phyloP scores from a whole-genome alignment of 805 yeast genomes.

The Nakazawaea wyomingensis region DNA sequence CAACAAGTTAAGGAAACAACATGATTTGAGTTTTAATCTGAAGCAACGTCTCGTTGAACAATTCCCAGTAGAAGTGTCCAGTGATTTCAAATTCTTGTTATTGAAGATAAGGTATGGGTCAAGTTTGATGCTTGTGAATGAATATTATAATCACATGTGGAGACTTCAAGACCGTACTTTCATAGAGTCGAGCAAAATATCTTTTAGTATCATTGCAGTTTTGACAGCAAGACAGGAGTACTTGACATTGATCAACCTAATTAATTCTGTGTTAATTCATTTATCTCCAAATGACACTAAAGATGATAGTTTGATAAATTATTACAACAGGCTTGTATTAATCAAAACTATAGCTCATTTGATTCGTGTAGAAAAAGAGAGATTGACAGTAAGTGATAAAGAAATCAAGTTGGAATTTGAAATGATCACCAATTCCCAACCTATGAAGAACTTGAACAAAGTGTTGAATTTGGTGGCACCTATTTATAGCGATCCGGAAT shows the following conservation, averaged over 20 bases:
- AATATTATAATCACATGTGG: slow-evolving; percentile 37
- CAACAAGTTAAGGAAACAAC: slow-evolving; percentile 12
- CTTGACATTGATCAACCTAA: slow-evolving; percentile 21
- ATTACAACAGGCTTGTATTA: slow-evolving; percentile 1
- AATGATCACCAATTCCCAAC: neutral
- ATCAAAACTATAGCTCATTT: neutral
- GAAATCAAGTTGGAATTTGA: neutral
- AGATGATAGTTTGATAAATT: neutral
- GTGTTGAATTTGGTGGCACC: slow-evolving; percentile 16
- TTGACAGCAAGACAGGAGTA: slow-evolving; percentile 24
- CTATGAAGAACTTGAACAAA: slow-evolving; percentile 8
- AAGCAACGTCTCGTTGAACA: slow-evolving; percentile 9
- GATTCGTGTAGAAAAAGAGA: neutral
- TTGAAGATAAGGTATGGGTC: slow-evolving; percentile 39
- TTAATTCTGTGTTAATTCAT: slow-evolving; percentile 10
- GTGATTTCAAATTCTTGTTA: slow-evolving; percentile 26
- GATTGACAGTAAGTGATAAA: neutral
- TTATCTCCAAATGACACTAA: slow-evolving; percentile 11
- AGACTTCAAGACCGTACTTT: slow-evolving; percentile 12
- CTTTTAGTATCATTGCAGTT: slow-evolving; percentile 20
- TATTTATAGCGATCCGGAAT: slow-evolving; percentile 13
- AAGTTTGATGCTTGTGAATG: slow-evolving; percentile 36
- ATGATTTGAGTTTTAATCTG: neutral
- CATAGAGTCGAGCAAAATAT: slow-evolving; percentile 12
- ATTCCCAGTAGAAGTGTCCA: slow-evolving; percentile 18